A percentile compares a stretch with the other conserved stretches of the same genome.
Conservation (phyloP, 805 yeast genomes). For the Grigorovia transvaalensis region DNA sequence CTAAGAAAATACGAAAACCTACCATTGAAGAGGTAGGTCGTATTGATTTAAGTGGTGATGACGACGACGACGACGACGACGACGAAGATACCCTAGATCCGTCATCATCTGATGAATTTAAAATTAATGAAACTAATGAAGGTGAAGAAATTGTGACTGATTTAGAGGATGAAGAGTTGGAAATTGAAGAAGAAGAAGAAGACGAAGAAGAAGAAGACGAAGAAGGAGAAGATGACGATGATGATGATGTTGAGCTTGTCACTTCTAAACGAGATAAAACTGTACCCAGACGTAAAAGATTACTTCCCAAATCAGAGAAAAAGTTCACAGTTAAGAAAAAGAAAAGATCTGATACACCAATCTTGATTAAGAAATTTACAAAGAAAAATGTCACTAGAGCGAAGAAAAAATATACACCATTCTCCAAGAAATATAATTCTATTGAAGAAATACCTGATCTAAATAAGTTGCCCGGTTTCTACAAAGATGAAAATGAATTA, state of each 20-base stretch:
- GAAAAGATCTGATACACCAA: neutral
- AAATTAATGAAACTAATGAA: neutral
- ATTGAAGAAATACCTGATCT: conserved; percentile 24
- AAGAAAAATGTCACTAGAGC: conserved; percentile 25
- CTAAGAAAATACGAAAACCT: neutral
- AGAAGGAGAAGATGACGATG: conserved; percentile 1
- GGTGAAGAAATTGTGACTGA: neutral
- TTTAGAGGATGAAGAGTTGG: neutral
- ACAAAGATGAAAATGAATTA: conserved; percentile 12
- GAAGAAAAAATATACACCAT: conserved; percentile 24
- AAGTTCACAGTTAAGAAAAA: conserved; percentile 1
- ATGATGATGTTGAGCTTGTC: conserved; percentile 9
- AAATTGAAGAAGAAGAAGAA: no score
- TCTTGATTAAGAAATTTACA: conserved; percentile 23
- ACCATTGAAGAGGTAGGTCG: neutral
- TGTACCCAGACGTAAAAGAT: neutral
- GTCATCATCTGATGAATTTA: neutral
- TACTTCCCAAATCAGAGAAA: neutral
- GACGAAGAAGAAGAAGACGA: no score
- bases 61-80: conserved; percentile 3
- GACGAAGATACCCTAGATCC: neutral
- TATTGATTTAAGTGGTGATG: neutral
- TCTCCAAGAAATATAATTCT: conserved; percentile 18
- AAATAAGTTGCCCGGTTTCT: conserved; percentile 21
- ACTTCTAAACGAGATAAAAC: conserved; percentile 1